Percentiles rank a stretch among this genome's conserved stretches.
Conservation (phyloP, 2,329 filamentous ascomycete species). For the Calonectria hongkongensis region DNA sequence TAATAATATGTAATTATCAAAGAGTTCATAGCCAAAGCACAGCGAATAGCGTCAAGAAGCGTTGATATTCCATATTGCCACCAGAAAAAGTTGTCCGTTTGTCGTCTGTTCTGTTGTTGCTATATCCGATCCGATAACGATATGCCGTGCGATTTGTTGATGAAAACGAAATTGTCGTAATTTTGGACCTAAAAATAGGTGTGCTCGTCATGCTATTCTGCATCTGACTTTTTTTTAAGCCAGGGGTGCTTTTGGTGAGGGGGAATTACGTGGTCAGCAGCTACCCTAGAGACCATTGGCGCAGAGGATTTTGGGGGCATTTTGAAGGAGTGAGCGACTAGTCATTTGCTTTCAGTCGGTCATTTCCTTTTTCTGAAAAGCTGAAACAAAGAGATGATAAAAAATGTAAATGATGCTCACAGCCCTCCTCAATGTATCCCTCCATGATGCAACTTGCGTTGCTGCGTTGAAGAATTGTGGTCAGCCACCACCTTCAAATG, state of each 20-base stretch:
- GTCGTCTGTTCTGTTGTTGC: too few relatives aligned
- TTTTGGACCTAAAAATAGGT: slow-evolving; percentile 2
- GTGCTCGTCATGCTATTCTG: background rate
- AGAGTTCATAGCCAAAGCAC: slow-evolving; percentile 21
- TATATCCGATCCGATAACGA: background rate
- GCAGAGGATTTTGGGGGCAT: background rate
- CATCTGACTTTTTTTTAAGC: background rate
- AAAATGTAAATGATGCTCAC: background rate
- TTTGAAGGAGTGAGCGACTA: background rate
- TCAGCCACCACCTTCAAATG: background rate
- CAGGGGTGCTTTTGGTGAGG: background rate
- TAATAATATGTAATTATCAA: slow-evolving; percentile 33
- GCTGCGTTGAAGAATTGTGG: background rate
- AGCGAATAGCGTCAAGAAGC: slow-evolving; percentile 26
- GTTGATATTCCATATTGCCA: slow-evolving; percentile 27
- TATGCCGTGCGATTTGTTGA: background rate
- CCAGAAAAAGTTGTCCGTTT: background rate
- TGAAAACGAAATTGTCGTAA: slow-evolving; percentile 4
- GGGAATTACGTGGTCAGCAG: background rate
- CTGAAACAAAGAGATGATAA: background rate
- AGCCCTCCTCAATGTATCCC: background rate
- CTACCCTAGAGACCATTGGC: background rate
- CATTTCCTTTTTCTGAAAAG: background rate
- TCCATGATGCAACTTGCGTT: background rate
- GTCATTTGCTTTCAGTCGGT: background rate